Evolutionary conservation across 257 asterid genomes (phyloP).

Genomic region (Apocynum venetum): DNA sequence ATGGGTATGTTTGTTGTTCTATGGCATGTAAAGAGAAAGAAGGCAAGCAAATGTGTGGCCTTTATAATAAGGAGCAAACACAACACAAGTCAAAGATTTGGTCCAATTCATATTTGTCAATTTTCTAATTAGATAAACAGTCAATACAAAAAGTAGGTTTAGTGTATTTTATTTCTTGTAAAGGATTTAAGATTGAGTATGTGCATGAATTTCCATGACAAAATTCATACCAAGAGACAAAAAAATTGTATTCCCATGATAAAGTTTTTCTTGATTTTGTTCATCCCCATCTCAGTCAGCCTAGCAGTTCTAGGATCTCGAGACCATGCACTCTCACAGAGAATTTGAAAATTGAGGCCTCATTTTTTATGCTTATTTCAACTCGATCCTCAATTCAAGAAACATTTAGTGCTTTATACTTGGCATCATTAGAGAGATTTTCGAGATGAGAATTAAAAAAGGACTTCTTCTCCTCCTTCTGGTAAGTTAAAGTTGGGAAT

Average conservation of each 20-base stretch:
- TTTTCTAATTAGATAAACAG: slow-evolving; percentile 36
- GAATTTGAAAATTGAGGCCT: neutral
- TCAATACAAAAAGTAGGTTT: slow-evolving; percentile 36
- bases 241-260: slow-evolving; percentile 3
- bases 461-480: no score
- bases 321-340: slow-evolving; percentile 4
- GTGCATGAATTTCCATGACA: slow-evolving; percentile 44
- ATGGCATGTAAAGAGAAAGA: slow-evolving; percentile 9
- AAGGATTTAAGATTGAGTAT: slow-evolving; percentile 42
- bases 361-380: neutral
- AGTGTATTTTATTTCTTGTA: slow-evolving; percentile 41
- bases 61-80: slow-evolving; percentile 33
- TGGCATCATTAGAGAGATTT: no score
- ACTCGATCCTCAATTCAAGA: neutral
- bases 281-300: slow-evolving; percentile 29
- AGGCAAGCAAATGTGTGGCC: slow-evolving; percentile 16
- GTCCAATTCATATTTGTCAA: slow-evolving; percentile 21
- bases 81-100: slow-evolving; percentile 48
- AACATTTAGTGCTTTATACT: no score
- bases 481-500: no score
- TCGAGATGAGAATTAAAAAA: no score
- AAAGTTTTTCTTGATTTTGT: slow-evolving; percentile 19
- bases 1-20: slow-evolving; percentile 18
- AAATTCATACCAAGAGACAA: slow-evolving; percentile 1
- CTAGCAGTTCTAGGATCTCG: slow-evolving; percentile 23